Evolutionary conservation across 129 eudicot species (phyloP).

Genomic region (Saussurea involucrata): DNA sequence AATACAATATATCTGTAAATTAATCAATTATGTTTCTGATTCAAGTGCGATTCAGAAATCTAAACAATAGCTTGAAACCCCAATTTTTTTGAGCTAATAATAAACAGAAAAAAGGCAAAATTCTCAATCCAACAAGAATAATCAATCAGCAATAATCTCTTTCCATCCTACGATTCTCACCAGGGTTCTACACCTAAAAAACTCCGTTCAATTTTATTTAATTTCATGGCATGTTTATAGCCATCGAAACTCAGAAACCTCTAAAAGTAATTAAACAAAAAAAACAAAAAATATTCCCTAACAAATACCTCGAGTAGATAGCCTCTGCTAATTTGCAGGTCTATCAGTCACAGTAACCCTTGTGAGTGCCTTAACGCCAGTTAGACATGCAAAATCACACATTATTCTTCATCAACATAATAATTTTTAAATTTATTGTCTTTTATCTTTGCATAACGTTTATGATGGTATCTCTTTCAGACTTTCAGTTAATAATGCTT

Average conservation of each 20-base stretch:
- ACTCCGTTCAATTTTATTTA: not conserved
- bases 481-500: slow-evolving; percentile 6
- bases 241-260: not conserved
- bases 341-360: slow-evolving; percentile 40
- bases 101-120: not conserved
- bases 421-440: too few relatives aligned
- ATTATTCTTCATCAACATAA: slow-evolving; percentile 8
- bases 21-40: not conserved
- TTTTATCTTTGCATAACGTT: not conserved
- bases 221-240: not conserved
- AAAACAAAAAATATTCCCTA: not conserved
- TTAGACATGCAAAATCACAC: too few relatives aligned
- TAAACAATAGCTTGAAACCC: not conserved
- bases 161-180: slow-evolving; percentile 7
- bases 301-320: slow-evolving; percentile 26
- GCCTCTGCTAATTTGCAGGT: slow-evolving; percentile 30
- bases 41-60: not conserved
- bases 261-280: not conserved
- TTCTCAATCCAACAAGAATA: slow-evolving; percentile 6
- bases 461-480: not conserved
- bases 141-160: slow-evolving; percentile 7
- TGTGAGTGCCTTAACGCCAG: too few relatives aligned
- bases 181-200: slow-evolving; percentile 7
- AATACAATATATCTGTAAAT: not conserved
- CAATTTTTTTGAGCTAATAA: not conserved